Evolutionary conservation across 208 protist species (phyloP), one percentile per base, ranked within the genome.

Genomic region (Wallacemonas sp.): DNA sequence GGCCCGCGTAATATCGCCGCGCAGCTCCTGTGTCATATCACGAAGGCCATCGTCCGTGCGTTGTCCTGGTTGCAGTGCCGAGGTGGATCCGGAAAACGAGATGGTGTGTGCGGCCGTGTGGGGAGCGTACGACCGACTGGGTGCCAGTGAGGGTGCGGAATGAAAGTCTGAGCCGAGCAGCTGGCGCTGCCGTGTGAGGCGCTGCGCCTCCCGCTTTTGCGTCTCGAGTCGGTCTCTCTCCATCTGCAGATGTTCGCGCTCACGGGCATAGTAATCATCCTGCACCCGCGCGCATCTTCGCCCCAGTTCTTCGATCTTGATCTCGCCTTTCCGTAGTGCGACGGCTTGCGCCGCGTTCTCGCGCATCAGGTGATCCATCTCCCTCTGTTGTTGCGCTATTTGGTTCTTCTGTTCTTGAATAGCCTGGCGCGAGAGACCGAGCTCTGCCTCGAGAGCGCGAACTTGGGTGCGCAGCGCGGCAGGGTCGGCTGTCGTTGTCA

Each of bases 381-480:
- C 59, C 4, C 42, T 63, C 34, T 46, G 62, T 41, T 69, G 72
- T n/a, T 82, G 68, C 9, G 68, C 42, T 39, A 87, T 34, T 49
- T 69, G 63, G 9, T 64, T 41, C 42, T 88, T 68, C 28, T 51
- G 55, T 55, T 82, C 74, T 26, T 74, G 69, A 34, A 93, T 46
- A 30, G 63, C 70, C 17, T 68, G 66, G 8, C 75, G 73, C 14
- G 79, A 65, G 49, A 70, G 22, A 5, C 55, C 51, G 15, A 88
- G 69, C 42, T 79, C 60, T 17, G 70, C 71, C 60, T 93, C 86
- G 51, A 80, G 53, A 8, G 72, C 69, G 8, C 58, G 66, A 8
- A 79, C 14, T 41, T 41, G 6, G 9, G 36, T 41, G n/a, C n/a
- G n/a, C n/a, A n/a, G n/a, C 8, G 44, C 9, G 44, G 15, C 15